Evolutionary conservation across 75 land plant species (phyloP).

Genomic region (Selaginella tamariscina): DNA sequence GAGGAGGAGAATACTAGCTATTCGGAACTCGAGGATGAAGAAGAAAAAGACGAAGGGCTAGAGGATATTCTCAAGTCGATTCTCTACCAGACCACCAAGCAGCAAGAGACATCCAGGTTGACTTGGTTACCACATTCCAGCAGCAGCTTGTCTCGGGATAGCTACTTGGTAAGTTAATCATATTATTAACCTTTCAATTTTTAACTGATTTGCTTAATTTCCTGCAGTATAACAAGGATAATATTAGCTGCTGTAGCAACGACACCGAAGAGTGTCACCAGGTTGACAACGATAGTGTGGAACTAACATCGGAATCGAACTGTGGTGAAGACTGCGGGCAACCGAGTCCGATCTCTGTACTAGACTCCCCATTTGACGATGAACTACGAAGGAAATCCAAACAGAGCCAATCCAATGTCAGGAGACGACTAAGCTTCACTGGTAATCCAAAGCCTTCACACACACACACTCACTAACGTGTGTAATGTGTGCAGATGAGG

Average conservation of each 20-base stretch:
- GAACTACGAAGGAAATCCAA: background rate
- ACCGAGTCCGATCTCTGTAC: background rate
- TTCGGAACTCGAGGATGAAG: background rate
- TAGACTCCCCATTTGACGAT: background rate
- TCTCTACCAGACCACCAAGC: background rate
- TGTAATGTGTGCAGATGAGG: too few relatives aligned
- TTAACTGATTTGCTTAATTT: too few relatives aligned
- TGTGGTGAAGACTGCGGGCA: background rate
- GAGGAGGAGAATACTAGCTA: background rate
- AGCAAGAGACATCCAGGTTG: background rate
- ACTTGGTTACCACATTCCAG: background rate
- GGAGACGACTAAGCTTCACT: background rate
- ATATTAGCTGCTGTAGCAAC: background rate
- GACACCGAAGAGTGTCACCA: background rate
- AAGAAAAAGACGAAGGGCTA: background rate
- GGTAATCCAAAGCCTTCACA: background rate
- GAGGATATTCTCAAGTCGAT: background rate
- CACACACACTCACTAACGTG: background rate
- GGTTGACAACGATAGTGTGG: background rate
- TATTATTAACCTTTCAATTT: background rate
- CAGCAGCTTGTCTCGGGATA: background rate
- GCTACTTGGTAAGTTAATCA: background rate
- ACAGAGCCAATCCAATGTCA: background rate
- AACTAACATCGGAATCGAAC: background rate
- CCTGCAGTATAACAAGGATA: background rate